Conservation (phyloP, 179 eudicot genomes). For the Kewa caespitosa region DNA sequence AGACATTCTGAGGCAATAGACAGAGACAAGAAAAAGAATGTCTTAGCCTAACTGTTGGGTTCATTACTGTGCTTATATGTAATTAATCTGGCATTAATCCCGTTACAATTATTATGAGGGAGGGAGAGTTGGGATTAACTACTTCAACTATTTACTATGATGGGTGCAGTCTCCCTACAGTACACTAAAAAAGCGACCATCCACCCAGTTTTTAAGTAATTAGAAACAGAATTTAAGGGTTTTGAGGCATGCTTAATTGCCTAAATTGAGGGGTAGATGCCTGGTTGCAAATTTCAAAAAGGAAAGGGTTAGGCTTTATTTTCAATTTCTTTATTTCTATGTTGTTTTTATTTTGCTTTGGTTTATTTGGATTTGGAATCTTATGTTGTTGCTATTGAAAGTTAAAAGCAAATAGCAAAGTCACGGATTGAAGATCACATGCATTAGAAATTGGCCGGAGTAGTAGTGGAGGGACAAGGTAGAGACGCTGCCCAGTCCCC, state of each 20-base stretch:
- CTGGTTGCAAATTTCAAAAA: not conserved
- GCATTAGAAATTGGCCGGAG: not conserved
- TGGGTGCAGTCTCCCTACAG: no score
- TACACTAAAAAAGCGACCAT: no score
- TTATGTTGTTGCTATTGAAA: not conserved
- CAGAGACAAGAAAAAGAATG: not conserved
- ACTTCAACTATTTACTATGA: no score
- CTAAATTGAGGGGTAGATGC: constrained; percentile 14
- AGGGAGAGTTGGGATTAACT: not conserved
- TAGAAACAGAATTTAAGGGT: not conserved
- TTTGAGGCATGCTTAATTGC: constrained; percentile 24
- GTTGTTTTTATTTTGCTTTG: no score
- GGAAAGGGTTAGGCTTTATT: not conserved
- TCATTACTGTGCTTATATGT: not conserved
- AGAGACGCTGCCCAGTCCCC: no score
- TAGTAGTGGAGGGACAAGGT: not conserved
- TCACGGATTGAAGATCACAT: constrained; percentile 6
- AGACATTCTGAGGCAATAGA: not conserved
- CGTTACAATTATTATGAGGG: not conserved
- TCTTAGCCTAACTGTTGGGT: not conserved
- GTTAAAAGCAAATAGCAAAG: not conserved
- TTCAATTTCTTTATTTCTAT: not conserved
- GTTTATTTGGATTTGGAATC: not conserved
- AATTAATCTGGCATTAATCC: not conserved
- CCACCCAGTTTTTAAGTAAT: not conserved